These are phyloP conservation scores for Austroboletus niveus DNA, from an alignment of 1,284 basidiomycete genomes.

Conservation along the genomic window DNA sequence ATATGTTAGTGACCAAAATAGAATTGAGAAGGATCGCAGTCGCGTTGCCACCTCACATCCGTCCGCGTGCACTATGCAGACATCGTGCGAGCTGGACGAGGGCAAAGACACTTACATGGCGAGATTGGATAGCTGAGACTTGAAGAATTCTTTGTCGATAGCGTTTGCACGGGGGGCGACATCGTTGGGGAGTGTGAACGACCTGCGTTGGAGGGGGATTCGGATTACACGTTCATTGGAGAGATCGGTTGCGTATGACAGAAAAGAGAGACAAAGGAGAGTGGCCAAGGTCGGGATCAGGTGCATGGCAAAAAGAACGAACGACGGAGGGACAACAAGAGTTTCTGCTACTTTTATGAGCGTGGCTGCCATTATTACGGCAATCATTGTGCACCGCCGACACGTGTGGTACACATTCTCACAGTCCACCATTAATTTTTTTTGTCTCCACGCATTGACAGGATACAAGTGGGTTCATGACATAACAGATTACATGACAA, in stretches of 20 bases:
- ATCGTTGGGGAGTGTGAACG: slow-evolving; percentile 1
- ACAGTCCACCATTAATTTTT: no score
- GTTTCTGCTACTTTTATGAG: background rate
- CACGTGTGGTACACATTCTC: background rate
- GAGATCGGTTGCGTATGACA: background rate
- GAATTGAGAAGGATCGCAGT: background rate
- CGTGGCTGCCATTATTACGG: background rate
- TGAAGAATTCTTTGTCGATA: slow-evolving; percentile 13
- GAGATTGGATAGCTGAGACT: slow-evolving; percentile 12
- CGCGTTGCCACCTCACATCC: background rate
- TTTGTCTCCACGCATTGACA: background rate
- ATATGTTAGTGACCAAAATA: background rate
- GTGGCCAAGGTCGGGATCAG: background rate
- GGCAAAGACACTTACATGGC: slow-evolving; percentile 15
- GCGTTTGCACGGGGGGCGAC: background rate
- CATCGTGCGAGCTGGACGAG: background rate
- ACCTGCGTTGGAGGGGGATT: slow-evolving; percentile 23
- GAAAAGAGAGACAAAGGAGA: slow-evolving; percentile 8
- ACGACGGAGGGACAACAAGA: background rate
- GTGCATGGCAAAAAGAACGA: background rate
- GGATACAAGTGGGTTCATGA: slow-evolving; percentile 8
- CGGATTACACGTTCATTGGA: slow-evolving; percentile 10
- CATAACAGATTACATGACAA: slow-evolving; percentile 15
- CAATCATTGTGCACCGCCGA: background rate
- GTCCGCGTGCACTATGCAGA: background rate